phyloP scores from a whole-genome alignment of 1,284 basidiomycete genomes.

The Fomitopsis palustris region DNA sequence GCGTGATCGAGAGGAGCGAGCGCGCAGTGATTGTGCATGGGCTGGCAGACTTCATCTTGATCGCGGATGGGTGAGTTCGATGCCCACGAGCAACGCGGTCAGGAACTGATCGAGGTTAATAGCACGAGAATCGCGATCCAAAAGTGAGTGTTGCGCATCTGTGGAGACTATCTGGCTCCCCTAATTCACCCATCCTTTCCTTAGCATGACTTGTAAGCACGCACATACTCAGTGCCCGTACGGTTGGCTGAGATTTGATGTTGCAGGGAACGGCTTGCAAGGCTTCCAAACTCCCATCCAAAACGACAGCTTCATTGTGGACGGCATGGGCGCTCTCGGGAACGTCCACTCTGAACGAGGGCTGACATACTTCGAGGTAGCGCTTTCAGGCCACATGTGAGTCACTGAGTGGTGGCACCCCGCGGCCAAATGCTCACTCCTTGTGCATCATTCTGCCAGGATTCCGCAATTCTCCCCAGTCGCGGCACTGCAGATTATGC shows the following conservation, averaged over 20 bases:
- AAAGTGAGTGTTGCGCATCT: constrained; percentile 43
- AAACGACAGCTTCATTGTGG: constrained; percentile 60
- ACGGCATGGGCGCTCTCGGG: constrained; percentile 60
- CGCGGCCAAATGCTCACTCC: background rate
- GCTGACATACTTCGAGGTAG: constrained; percentile 60
- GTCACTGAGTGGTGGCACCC: constrained; percentile 20
- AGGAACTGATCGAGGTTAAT: background rate
- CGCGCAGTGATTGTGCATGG: constrained; percentile 71
- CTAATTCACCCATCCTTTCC: too few relatives aligned
- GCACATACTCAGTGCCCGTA: background rate
- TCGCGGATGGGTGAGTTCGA: constrained; percentile 60
- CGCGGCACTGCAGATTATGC: constrained; percentile 68
- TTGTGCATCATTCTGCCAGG: constrained; percentile 33
- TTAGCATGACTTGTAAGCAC: constrained; percentile 13
- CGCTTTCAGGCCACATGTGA: constrained; percentile 57
- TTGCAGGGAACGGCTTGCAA: constrained; percentile 55
- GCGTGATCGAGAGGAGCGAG: constrained; percentile 72
- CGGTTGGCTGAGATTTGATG: background rate
- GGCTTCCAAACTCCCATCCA: constrained; percentile 65
- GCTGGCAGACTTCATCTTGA: constrained; percentile 65
- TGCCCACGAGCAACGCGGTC: background rate
- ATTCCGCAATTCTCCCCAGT: constrained; percentile 64
- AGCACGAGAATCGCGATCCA: constrained; percentile 63
- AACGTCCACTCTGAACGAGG: constrained; percentile 60
- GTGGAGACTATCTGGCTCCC: background rate